Evolutionary conservation across 169 alveolate genomes (phyloP), one percentile per base, ranked within the genome.

Genomic region (Toxoplasma gondii): DNA sequence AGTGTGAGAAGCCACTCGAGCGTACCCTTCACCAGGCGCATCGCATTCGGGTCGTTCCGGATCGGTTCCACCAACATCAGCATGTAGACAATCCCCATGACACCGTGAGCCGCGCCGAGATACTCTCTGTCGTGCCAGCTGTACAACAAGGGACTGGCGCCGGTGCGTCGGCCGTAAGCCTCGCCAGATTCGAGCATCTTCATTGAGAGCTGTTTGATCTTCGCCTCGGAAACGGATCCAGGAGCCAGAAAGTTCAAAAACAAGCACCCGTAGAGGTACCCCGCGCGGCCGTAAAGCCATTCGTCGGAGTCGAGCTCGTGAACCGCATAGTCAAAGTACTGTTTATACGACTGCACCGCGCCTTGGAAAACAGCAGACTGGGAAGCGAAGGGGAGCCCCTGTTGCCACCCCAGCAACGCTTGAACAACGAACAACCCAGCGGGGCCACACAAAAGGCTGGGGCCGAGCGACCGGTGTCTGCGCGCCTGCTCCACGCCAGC

Each of bases 281-380:
- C 91, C 45, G 74, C 91, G 17, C 91, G 69, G 0, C 91, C 91
- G 78, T 86, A 86, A 1, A 86, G 91, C 91, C 91, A 86, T 38
- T 86, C 91, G 44, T 86, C 91, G 5, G 53, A 22, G 78, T 44
- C 91, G 7, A 31, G 39, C 39, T 86, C 58, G 0, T 86, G 34
- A 78, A 86, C 7, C 45, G 91, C 91, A n/a, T 9, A 54, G n/a
- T 82, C 67, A 39, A n/a, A 0, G 64, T 43, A 82, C 19, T 10
- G 27, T n/a, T 43, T 22, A 69, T n/a, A 82, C 0, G 34, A 10
- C 36, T 39, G 54, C 64, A 82, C 69, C 17, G 90, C 67, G 22
- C 29, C 38, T 9, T 16, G 36, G 90, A 10, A 43, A 31, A 10
- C 90, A 36, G 84, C 84, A n/a, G 84, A n/a, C 74, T 64, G 74